Base-by-base conservation (phyloP, 2,329 filamentous ascomycete genomes). In the Aureobasidium lini region DNA sequence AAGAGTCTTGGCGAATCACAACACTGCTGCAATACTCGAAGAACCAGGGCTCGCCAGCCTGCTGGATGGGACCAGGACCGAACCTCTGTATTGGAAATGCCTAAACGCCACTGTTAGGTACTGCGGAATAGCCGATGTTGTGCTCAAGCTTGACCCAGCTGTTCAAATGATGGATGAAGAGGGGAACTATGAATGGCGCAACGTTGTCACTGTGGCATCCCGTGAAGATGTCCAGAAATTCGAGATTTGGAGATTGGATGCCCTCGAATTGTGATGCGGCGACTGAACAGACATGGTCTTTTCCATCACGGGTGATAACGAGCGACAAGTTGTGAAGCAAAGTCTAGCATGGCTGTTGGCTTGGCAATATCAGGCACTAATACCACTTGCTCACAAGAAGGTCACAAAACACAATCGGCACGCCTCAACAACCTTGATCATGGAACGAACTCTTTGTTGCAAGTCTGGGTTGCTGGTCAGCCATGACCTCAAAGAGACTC, bases 241-340 rank as follows among this genome's bases (percentile, higher is more conserved):
- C 29, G 75, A 77, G 58, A 76, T 79, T 46, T 79, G 75, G 75
- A 70, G 71, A 1, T 62, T 77, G 69, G 77, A 79, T 62, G 66
- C 18, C 43, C 57, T 71, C 42, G 69, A 71, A 54, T 31, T 56
- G 13, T 56, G 52, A 46, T 53, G n/a, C 4, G 23, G 3, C 28
- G 16, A 4, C 9, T 9, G 40, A 43, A 18, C 3, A 11, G 13
- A 36, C 23, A 23, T 23, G 23, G 2, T 23, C 23, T 23, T 23
- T 23, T 23, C 1, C 2, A 23, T 23, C 23, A 23, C 23, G 23
- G 23, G 23, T 23, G 23, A 23, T 23, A 13, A 8, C 34, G 13
- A 36, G 8, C 8, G 34, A 36, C 34, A 13, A 8, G 2, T 36
- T 9, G 8, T 36, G 13, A 13, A 36, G 34, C 34, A 36, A 9